phyloP scores from a whole-genome alignment of 805 yeast species.

The Ogataea wickerhamii region DNA sequence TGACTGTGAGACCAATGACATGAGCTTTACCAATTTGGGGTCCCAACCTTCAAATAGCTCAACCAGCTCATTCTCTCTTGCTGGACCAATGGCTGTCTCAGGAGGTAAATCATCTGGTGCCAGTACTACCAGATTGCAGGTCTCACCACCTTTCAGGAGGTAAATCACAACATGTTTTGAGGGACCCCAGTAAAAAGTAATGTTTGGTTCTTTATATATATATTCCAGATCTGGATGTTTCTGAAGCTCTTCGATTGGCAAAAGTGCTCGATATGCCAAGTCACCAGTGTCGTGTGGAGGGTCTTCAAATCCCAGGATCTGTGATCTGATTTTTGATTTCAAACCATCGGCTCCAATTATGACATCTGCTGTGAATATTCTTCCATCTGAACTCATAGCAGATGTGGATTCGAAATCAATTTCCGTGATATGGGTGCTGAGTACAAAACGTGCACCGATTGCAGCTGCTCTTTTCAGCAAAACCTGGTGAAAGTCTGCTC shows the following conservation, averaged over 20 bases:
- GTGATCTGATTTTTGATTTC: conserved; percentile 10
- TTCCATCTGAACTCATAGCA: conserved; percentile 11
- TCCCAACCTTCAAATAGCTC: conserved; percentile 15
- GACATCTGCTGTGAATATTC: conserved; percentile 11
- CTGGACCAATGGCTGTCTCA: conserved; percentile 10
- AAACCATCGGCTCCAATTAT: conserved; percentile 19
- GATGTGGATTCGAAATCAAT: conserved; percentile 9
- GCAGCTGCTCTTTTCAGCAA: conserved; percentile 10
- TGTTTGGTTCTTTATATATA: conserved; percentile 13
- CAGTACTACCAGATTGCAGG: conserved; percentile 17
- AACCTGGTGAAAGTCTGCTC: conserved; percentile 16
- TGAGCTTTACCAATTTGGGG: conserved; percentile 8
- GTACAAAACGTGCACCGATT: conserved; percentile 7
- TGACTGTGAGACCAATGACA: conserved; percentile 9
- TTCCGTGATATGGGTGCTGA: conserved; percentile 8
- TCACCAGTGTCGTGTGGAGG: conserved; percentile 14
- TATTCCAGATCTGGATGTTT: conserved; percentile 16
- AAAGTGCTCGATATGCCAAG: conserved; percentile 14
- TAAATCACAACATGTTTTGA: conserved; percentile 16
- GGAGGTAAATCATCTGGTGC: conserved; percentile 15
- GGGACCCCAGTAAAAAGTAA: conserved; percentile 19
- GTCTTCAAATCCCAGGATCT: conserved; percentile 6
- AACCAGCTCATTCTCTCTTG: conserved; percentile 10
- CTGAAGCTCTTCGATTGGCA: conserved; percentile 12
- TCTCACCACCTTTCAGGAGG: conserved; percentile 17